Base-by-base conservation (phyloP, 257 asterid species). In the Knoxia roxburghii region DNA sequence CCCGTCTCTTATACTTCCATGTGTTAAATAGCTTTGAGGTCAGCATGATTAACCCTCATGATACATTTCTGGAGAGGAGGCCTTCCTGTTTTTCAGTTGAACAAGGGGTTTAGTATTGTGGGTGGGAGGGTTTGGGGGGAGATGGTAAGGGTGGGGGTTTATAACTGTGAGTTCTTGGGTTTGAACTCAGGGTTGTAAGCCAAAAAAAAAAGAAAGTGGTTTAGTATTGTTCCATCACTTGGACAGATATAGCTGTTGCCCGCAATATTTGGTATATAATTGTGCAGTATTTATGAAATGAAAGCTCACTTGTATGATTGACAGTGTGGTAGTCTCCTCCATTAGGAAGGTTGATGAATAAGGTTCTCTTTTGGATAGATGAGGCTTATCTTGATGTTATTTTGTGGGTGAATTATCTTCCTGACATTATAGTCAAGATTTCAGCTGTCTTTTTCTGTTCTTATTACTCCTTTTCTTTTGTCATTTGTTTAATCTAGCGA, bases 371-470 rank as follows among this genome's bases (percentile, higher is more conserved):
- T 41, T 6, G 15, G 54, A 7, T 21, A n/a, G n/a, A 24, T 13
- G 35, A 53, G 49, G 43, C 27, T 58, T 21, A 27, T 30, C 18
- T 3, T 26, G 18, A 18, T 17, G 46, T 6, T 6, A 21, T 43
- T 59, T 37, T 13, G 14, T 46, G 30, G 67, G 51, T 58, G 49
- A 68, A 29, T 48, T 57, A 43, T 43, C 57, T 57, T n/a, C 8
- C 17, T 30, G 58, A 4, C 11, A 56, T 35, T 49, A 43, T 23
- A 50, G 23, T 68, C n/a, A 58, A 20, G 61, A 35, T 14, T 17
- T 29, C 50, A n/a, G 32, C 17, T n/a, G 0, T 10, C 13, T 43
- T 45, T 24, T 11, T 30, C 6, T 7, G 0, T 27, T 7, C n/a
- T 48, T 48, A 23, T 18, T 48, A 18, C 24, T 61, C 15, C 67